Evolutionary conservation across 345 rosid genomes (phyloP).

Genomic region (Syzygium jambos): DNA sequence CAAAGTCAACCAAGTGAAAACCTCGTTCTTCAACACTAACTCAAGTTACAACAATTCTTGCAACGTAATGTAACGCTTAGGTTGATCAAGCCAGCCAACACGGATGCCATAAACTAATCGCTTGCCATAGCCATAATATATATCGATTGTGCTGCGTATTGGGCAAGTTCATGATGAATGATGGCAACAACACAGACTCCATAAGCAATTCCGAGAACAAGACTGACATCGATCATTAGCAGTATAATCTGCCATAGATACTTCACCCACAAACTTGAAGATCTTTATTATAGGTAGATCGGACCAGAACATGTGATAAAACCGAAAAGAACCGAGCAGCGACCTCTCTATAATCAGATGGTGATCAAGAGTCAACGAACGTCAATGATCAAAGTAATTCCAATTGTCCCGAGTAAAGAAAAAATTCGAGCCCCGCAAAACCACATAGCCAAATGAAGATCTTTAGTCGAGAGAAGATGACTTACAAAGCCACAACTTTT

Average conservation of each 20-base stretch:
- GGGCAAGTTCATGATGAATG: not conserved
- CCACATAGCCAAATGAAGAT: not conserved
- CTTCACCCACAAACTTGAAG: not conserved
- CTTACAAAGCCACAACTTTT: slow-evolving; percentile 42
- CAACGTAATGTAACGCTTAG: not conserved
- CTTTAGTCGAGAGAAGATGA: not conserved
- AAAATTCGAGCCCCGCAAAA: not conserved
- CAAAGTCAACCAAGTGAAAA: not conserved
- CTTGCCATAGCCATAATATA: not conserved
- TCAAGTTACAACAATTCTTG: not conserved
- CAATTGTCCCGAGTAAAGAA: not conserved
- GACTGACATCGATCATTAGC: not conserved
- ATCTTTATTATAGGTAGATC: not conserved
- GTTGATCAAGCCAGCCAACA: not conserved
- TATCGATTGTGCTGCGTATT: not conserved
- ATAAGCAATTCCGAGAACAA: not conserved
- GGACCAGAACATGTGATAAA: not conserved
- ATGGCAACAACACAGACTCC: not conserved
- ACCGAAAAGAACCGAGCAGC: not conserved
- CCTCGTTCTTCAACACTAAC: not conserved
- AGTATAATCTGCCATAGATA: not conserved
- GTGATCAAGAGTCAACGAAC: not conserved
- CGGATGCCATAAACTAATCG: not conserved
- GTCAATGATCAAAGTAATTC: not conserved
- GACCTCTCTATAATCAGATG: not conserved